Evolutionary conservation across 129 eudicot species (phyloP).

Genomic region (Escallonia rubra): DNA sequence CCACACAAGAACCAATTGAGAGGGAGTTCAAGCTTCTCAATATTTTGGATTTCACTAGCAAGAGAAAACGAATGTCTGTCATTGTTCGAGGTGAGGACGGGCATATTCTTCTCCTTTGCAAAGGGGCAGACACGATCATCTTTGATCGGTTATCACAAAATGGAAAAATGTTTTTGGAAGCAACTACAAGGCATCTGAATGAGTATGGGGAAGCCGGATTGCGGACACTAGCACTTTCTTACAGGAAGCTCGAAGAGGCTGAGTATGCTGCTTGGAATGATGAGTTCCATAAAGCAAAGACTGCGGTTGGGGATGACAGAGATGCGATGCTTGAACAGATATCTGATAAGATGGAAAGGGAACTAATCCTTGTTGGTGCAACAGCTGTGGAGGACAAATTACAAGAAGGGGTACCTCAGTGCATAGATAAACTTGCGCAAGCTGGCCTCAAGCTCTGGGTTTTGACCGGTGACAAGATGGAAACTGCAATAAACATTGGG

Average conservation of each 20-base stretch:
- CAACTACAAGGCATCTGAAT: slow-evolving; percentile 46
- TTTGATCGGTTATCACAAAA: slow-evolving; percentile 49
- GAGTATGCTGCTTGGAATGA: slow-evolving; percentile 46
- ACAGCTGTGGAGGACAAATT: slow-evolving; percentile 77
- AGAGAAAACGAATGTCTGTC: slow-evolving; percentile 72
- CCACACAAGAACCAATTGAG: slow-evolving; percentile 21
- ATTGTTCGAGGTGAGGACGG: slow-evolving; percentile 55
- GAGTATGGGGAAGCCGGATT: slow-evolving; percentile 67
- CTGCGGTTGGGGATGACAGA: slow-evolving; percentile 36
- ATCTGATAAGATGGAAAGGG: slow-evolving; percentile 55
- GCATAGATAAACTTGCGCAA: slow-evolving; percentile 67
- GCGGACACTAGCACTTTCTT: slow-evolving; percentile 63
- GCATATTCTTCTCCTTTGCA: slow-evolving; percentile 52
- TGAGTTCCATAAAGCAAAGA: slow-evolving; percentile 49
- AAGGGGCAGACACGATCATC: slow-evolving; percentile 78
- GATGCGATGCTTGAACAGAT: slow-evolving; percentile 48
- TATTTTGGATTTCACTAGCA: slow-evolving; percentile 68
- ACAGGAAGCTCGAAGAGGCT: slow-evolving; percentile 33
- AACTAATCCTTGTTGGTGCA: slow-evolving; percentile 60
- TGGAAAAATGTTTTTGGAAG: slow-evolving; percentile 50
- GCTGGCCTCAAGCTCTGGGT: slow-evolving; percentile 83
- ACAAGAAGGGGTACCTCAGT: slow-evolving; percentile 70
- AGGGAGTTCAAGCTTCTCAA: slow-evolving; percentile 58
- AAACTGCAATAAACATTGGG: slow-evolving; percentile 75
- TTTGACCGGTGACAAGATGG: slow-evolving; percentile 73